These are phyloP conservation scores for Cadophora malorum DNA, from an alignment of 2,329 filamentous ascomycete species.

Conservation along the genomic window DNA sequence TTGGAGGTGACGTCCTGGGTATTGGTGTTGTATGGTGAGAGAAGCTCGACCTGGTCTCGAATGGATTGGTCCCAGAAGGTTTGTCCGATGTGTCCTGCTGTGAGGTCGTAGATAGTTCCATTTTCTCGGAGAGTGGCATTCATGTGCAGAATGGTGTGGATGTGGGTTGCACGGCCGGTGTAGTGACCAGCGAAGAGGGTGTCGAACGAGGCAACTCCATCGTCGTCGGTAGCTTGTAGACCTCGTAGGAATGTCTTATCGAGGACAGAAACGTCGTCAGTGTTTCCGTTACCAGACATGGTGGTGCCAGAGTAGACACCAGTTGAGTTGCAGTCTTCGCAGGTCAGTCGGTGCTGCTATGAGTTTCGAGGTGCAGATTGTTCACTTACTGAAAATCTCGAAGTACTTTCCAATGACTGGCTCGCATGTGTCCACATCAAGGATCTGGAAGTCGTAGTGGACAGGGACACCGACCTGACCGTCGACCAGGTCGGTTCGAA, in stretches of 20 bases:
- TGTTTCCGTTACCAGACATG: conserved; percentile 50
- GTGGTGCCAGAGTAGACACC: conserved; percentile 50
- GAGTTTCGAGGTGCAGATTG: too few relatives aligned
- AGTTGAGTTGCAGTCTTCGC: conserved; percentile 42
- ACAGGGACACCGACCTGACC: too few relatives aligned
- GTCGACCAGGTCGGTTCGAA: too few relatives aligned
- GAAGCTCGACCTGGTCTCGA: conserved; percentile 56
- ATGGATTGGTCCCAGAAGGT: conserved; percentile 69
- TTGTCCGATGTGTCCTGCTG: conserved; percentile 66
- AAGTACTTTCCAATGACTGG: too few relatives aligned
- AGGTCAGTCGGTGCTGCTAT: too few relatives aligned
- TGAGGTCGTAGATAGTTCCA: conserved; percentile 56
- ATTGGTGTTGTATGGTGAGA: conserved; percentile 55
- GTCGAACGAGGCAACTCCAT: conserved; percentile 51
- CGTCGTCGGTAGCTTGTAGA: conserved; percentile 49
- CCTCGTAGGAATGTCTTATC: conserved; percentile 51
- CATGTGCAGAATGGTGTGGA: conserved; percentile 55
- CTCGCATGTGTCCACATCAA: too few relatives aligned
- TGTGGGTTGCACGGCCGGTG: conserved; percentile 53
- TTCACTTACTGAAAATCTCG: too few relatives aligned
- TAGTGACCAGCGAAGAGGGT: conserved; percentile 55
- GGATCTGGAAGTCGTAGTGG: too few relatives aligned
- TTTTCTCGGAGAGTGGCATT: conserved; percentile 45
- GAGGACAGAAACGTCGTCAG: conserved; percentile 46
- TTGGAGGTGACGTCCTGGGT: conserved; percentile 55